Conservation (phyloP, 1,139 yeast species). For the Trichomonascaceae sp. region DNA sequence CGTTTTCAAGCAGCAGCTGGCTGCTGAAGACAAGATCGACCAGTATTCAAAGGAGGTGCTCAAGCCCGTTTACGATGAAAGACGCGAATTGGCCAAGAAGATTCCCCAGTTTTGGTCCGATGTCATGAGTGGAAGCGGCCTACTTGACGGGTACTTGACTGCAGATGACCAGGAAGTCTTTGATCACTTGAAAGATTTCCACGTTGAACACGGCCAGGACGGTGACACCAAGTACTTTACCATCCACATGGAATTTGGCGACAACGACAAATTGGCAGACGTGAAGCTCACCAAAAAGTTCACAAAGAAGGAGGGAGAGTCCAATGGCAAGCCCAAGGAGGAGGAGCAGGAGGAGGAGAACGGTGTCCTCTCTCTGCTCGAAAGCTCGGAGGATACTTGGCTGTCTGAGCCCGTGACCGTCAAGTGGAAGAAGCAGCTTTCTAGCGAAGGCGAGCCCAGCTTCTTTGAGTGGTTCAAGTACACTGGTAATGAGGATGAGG, state of each 20-base stretch:
- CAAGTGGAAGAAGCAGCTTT: conserved; percentile 24
- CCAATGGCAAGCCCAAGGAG: conserved; percentile 7
- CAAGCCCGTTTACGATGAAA: conserved; percentile 23
- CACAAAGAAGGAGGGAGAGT: conserved; percentile 2
- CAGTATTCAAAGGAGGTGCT: conserved; percentile 17
- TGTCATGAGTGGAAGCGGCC: conserved; percentile 21
- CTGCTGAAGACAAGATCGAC: conserved; percentile 19
- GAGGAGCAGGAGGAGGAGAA: conserved; percentile 14
- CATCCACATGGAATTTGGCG: conserved; percentile 22
- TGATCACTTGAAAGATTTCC: conserved; percentile 19
- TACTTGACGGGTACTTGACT: conserved; percentile 20
- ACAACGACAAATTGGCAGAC: conserved; percentile 22
- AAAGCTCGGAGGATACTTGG: conserved; percentile 10
- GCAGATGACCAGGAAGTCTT: conserved; percentile 20
- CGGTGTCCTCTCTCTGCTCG: conserved; percentile 5
- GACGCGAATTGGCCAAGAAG: conserved; percentile 19
- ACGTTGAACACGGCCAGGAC: conserved; percentile 21
- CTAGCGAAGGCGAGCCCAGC: conserved; percentile 19
- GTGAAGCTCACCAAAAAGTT: conserved; percentile 19
- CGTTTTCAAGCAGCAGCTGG: conserved; percentile 39
- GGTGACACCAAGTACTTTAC: conserved; percentile 19
- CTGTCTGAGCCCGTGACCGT: conserved; percentile 21
- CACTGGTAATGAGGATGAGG: conserved; percentile 20
- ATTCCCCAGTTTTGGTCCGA: conserved; percentile 29
- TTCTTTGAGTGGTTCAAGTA: conserved; percentile 28